Evolutionary conservation across 768 basidiomycete species (phyloP), one percentile per base, ranked within the genome.

Genomic region (Amanita inopinata): DNA sequence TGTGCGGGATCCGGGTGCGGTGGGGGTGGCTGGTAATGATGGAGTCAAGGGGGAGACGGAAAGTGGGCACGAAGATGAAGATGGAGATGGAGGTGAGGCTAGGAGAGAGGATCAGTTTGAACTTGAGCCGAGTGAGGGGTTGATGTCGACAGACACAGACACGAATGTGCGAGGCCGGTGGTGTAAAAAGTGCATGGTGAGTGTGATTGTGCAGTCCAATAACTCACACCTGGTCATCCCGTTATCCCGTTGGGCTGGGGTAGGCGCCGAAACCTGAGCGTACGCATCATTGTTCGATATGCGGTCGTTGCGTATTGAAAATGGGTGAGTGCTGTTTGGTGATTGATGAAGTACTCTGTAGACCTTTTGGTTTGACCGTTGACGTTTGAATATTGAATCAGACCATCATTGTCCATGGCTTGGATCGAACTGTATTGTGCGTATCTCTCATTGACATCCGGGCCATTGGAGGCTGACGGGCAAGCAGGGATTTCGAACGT

Each of bases 331-430:
- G 14, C 19, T 39, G 11, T 20, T 31, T n/a, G 37, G 33, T 24
- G 19, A 11, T 22, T 38, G 4, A 5, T 17, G n/a, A n/a, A n/a
- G n/a, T n/a, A n/a, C n/a, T n/a, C n/a, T n/a, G n/a, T n/a, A n/a
- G n/a, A n/a, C n/a, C n/a, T n/a, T n/a, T n/a, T n/a, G n/a, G n/a
- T n/a, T n/a, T n/a, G n/a, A n/a, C n/a, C n/a, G n/a, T n/a, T n/a
- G 25, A 27, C 38, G 9, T 12, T 24, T 32, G 12, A 49, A 57
- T 32, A 52, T 34, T 39, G 41, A 33, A 35, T 18, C 17, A 89
- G 86, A 91, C 57, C 88, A 90, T 53, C 88, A 91, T 53, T 91
- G 87, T 55, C 83, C 80, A 4, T 91, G 87, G 87, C 62, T 90
- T 17, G 87, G 79, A 27, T 62, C 70, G 34, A 80, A 69, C 55